Percentiles rank a stretch among this genome's conserved stretches.
Evolutionary conservation across 1,139 yeast genomes (phyloP).

Genomic region (Tardiomyces digboiensis): DNA sequence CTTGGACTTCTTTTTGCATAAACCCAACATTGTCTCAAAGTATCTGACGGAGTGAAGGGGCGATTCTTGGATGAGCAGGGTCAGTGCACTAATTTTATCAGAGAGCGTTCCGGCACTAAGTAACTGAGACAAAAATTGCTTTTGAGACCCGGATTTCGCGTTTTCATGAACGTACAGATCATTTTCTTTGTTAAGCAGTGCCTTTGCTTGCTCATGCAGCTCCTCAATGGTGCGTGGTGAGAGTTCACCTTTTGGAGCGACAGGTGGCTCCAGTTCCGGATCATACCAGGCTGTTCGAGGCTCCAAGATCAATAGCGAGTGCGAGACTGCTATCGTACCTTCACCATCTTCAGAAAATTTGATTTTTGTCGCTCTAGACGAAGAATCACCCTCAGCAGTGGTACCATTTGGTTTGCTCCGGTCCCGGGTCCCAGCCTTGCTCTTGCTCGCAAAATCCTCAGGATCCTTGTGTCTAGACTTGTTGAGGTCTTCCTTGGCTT

Average conservation of each 20-base stretch:
- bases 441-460: too few relatives aligned
- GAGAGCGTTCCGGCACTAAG: constrained; percentile 87
- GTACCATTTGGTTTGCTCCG: too few relatives aligned
- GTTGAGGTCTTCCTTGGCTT: constrained; percentile 8
- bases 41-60: constrained; percentile 87
- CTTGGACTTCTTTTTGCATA: constrained; percentile 87
- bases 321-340: constrained; percentile 2
- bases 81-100: constrained; percentile 93
- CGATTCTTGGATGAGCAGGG: constrained; percentile 88
- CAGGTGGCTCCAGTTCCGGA: constrained; percentile 34
- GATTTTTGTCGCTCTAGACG: not conserved
- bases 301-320: constrained; percentile 46
- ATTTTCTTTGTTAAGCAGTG: constrained; percentile 61
- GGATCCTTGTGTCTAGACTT: too few relatives aligned
- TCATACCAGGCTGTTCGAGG: constrained; percentile 75
- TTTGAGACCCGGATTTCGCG: constrained; percentile 43
- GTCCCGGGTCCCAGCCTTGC: too few relatives aligned
- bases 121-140: constrained; percentile 82
- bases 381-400: constrained; percentile 5
- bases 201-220: constrained; percentile 57
- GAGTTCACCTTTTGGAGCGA: constrained; percentile 30
- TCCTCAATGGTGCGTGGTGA: constrained; percentile 43
- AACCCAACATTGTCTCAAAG: constrained; percentile 62
- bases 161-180: constrained; percentile 45
- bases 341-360: constrained; percentile 1